Base-by-base conservation (phyloP, 2,329 filamentous ascomycete genomes). In the Ceratocystiopsis sp. region DNA sequence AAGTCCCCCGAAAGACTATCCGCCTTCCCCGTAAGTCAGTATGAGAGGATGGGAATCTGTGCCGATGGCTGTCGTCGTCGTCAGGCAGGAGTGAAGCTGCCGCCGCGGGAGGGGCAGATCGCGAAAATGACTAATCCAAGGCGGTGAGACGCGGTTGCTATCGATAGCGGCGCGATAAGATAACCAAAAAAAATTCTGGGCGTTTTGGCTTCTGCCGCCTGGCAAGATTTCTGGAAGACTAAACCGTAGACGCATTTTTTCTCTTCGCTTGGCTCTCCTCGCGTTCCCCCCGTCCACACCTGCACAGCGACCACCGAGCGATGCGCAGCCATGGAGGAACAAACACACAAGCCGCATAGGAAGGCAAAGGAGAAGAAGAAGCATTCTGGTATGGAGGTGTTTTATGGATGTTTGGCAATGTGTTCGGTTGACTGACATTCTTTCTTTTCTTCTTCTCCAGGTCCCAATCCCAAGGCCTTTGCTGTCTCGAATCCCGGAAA, bases 401-500 rank as follows among this genome's bases (percentile, higher is more conserved):
- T 3, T 13, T 10, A 3, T 10, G 15, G 19, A 5, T 19, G 13
- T 16, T 9, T 10, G 8, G 13, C 14, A 13, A 16, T 4, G 3
- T 11, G 13, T 12, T 16, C 10, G 8, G 6, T 14, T 11, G 12
- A 29, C 11, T n/a, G 7, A 21, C 34, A 29, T 29, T 29, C 10
- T 29, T 29, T 10, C 9, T 29, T 29, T 29, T 41, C 33, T 40
- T 33, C 17, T n/a, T 43, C 46, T 54, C 49, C 55, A 78, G 84
- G 83, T 44, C 69, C 67, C 49, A 94, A 94, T 58, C 84, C 85
- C 3, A 95, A 94, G 64, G 87, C 87, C 14, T 95, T 94, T 60
- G 80, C 84, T 43, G 84, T 82, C 59, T 71, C 84, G 37, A 80
- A 81, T 48, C 85, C 87, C 1, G 87, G 86, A 49, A 82, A 80